phyloP scores from a whole-genome alignment of 75 land plant species.

The Cupressus sempervirens region DNA sequence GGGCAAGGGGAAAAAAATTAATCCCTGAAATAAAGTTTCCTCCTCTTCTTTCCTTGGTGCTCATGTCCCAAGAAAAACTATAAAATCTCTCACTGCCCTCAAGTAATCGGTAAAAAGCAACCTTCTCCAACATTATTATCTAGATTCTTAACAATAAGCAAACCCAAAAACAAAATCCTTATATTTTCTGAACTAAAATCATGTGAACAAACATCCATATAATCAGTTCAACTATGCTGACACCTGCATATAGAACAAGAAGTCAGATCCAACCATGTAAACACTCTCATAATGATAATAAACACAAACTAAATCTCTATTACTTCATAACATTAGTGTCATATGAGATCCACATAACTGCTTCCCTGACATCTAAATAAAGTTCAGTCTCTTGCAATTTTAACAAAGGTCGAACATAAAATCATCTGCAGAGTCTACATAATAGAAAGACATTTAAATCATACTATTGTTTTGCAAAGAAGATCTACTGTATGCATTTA shows the following conservation, averaged over 20 bases:
- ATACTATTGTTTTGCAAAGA: not conserved
- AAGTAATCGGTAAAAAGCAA: not conserved
- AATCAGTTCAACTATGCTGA: not conserved
- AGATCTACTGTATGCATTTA: not conserved
- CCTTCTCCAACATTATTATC: not conserved
- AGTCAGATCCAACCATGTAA: not conserved
- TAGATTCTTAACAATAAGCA: not conserved
- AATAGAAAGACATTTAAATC: not conserved
- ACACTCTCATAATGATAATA: not conserved
- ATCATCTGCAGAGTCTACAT: not conserved
- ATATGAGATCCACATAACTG: not conserved
- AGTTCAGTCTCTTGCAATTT: not conserved
- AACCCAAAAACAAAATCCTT: not conserved
- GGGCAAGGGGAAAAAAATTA: not conserved
- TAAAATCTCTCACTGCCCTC: no score
- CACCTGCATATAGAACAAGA: not conserved
- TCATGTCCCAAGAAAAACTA: not conserved
- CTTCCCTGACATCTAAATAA: not conserved
- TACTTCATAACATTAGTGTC: not conserved
- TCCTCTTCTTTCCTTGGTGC: not conserved
- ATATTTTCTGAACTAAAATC: not conserved
- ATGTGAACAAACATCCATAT: not conserved
- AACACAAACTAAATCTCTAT: not conserved
- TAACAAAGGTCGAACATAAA: not conserved
- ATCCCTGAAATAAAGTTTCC: not conserved